Base-by-base conservation (phyloP, 2,329 filamentous ascomycete species). In the Ascochyta rabiei region DNA sequence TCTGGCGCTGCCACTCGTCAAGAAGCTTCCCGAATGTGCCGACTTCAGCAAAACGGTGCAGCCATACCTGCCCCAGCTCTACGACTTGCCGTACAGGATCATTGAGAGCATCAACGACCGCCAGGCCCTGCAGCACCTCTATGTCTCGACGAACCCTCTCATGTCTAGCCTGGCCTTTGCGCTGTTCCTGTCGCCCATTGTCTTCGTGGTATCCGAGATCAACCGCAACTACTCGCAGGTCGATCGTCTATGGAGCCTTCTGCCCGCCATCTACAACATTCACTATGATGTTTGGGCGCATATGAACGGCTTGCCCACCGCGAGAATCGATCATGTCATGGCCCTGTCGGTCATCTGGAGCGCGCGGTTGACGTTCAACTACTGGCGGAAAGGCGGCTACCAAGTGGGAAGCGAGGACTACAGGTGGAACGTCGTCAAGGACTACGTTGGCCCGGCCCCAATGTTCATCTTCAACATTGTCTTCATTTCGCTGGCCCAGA, bases 141-240 rank as follows among this genome's bases (percentile, higher is more conserved):
- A 98, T 69, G 74, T 89, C 50, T 81, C 86, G 42, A 98, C 93
- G 16, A 98, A 99, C 72, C 95, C 95, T 0, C 79, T 96, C 37
- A 82, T 96, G 24, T 87, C 85, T 0, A 89, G 86, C 2, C 82
- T 96, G 60, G 88, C 86, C 0, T 84, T 90, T 48, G 89, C 90
- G 2, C 65, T 96, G 16, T 81, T 86, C 35, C 75, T 96, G n/a
- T 86, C 86, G 1, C 82, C 83, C 5, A 68, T 95, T 24, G 89
- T 96, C 67, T 79, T 96, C 21, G 69, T 93, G 28, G 79, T 86
- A 5, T 90, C 92, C 1, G 93, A 98, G 75, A 77, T 91, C 78
- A 98, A 96, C 77, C 85, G 84, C 69, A 99, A 99, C 76, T 97
- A 93, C 75, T 97, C 93, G n/a, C 95, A 99, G 77, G 88, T 99